phyloP scores from a whole-genome alignment of 2,329 filamentous ascomycete genomes.

The Alternaria consortialis region DNA sequence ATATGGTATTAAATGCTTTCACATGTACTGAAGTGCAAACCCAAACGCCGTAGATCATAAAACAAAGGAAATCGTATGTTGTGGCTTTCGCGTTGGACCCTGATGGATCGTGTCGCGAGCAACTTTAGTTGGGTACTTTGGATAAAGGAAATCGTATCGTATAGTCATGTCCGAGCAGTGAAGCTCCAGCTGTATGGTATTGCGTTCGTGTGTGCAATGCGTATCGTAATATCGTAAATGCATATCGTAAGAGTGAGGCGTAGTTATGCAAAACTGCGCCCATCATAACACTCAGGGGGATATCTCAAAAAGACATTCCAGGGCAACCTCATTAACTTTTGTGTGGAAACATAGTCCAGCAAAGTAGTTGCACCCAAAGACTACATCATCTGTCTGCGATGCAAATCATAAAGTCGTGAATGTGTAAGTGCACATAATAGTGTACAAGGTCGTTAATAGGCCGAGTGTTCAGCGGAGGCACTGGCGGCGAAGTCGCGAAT shows the following conservation, averaged over 20 bases:
- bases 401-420: slow-evolving; percentile 45
- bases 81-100: neutral
- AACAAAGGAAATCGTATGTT: slow-evolving; percentile 17
- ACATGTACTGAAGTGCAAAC: slow-evolving; percentile 11
- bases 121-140: neutral
- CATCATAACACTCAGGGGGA: slow-evolving; percentile 47
- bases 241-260: slow-evolving; percentile 49
- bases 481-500: slow-evolving; percentile 60
- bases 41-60: slow-evolving; percentile 14
- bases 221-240: slow-evolving; percentile 38
- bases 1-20: slow-evolving; percentile 15
- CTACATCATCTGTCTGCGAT: slow-evolving; percentile 31
- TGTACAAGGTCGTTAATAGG: slow-evolving; percentile 29
- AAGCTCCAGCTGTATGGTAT: slow-evolving; percentile 21
- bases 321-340: slow-evolving; percentile 38
- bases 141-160: slow-evolving; percentile 16
- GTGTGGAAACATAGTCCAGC: slow-evolving; percentile 28
- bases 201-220: slow-evolving; percentile 15
- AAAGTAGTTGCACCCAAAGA: slow-evolving; percentile 31
- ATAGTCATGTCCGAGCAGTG: slow-evolving; percentile 20
- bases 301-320: slow-evolving; percentile 39
- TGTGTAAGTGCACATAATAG: slow-evolving; percentile 24
- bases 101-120: neutral
- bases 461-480: slow-evolving; percentile 30
- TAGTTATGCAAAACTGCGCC: slow-evolving; percentile 34